Base-by-base conservation (phyloP, 1,139 yeast genomes). In the Sugiyamaella japonica region DNA sequence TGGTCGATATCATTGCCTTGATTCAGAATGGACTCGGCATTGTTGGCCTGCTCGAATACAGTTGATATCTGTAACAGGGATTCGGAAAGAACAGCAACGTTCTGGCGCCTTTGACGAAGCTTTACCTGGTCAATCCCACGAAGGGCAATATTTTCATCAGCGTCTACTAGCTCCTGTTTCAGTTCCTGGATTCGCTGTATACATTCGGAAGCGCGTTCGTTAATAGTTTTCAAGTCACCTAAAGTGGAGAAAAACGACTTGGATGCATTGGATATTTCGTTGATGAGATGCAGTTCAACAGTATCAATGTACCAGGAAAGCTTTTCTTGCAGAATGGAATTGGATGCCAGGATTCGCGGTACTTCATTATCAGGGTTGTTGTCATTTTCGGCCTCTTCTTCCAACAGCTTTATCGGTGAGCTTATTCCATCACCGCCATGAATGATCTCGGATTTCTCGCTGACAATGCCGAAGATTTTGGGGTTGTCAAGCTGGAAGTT, bases 401-500 rank as follows among this genome's bases (percentile, higher is more conserved):
- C 55, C 1, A 54, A 34, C 8, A 41, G 31, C 8, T 38, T 25
- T 2, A 47, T 23, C 12, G 52, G 50, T 15, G 43, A 34, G 15
- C 23, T 32, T 9, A 20, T 41, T 7, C 48, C 55, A 7, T 37
- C 46, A n/a, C 12, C 31, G 9, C 46, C 52, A 37, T 29, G 42
- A 13, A 59, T 54, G 25, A 81, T 72, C 12, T 76, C 73, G 3
- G 80, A 69, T 49, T 79, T 77, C 53, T 82, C 88, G 36, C 87
- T 78, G 1, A 91, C 96, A 56, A 81, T 76, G 58, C 83, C 83
- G 70, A 93, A 93, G 0, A 85, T 78, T 56, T 97, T 76, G 3
- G 97, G 97, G 67, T 95, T 90, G 66, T 93, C 97, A 40, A 93
- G 76, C 60, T 89, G 78, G 70, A 93, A 93, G 50, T 84, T 80